Evolutionary conservation across 2,329 filamentous ascomycete species (phyloP).

Genomic region (Exophiala lecanii-corni): DNA sequence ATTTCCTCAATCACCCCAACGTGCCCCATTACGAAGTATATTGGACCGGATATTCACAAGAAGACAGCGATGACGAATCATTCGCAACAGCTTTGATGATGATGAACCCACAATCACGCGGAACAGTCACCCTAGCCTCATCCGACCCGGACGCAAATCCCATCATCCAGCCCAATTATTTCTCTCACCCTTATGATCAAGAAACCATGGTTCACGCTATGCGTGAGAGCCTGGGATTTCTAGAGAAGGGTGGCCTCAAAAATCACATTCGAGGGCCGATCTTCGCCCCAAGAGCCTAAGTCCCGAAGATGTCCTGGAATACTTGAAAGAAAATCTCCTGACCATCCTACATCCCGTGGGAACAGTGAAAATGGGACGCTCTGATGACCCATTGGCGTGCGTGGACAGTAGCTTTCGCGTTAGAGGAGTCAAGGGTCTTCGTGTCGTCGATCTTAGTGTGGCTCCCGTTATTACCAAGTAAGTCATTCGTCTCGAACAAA

Average conservation of each 20-base stretch:
- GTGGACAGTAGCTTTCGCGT: constrained; percentile 44
- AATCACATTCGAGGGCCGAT: constrained; percentile 42
- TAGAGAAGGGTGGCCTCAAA: constrained; percentile 38
- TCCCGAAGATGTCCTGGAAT: constrained; percentile 51
- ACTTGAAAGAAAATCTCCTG: constrained; percentile 42
- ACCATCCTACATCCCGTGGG: constrained; percentile 54
- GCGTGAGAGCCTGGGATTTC: constrained; percentile 38
- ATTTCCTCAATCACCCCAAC: constrained; percentile 44
- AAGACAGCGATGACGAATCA: constrained; percentile 18
- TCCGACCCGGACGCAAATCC: constrained; percentile 48
- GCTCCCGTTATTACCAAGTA: constrained; percentile 34
- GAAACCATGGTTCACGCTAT: constrained; percentile 46
- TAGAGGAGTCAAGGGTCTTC: constrained; percentile 33
- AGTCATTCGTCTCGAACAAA: constrained; percentile 7
- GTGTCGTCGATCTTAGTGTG: constrained; percentile 42
- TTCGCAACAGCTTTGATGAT: constrained; percentile 35
- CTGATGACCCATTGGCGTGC: constrained; percentile 38
- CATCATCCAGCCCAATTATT: constrained; percentile 49
- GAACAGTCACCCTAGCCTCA: constrained; percentile 51
- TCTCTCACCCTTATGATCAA: constrained; percentile 52
- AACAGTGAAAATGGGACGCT: constrained; percentile 54
- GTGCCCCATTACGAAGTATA: constrained; percentile 57
- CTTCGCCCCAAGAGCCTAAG: constrained; percentile 43
- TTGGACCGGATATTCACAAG: constrained; percentile 2
- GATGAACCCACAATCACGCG: constrained; percentile 52